phyloP scores from a whole-genome alignment of 2,329 filamentous ascomycete species.

The Cladosporium austrohemisphaericum region DNA sequence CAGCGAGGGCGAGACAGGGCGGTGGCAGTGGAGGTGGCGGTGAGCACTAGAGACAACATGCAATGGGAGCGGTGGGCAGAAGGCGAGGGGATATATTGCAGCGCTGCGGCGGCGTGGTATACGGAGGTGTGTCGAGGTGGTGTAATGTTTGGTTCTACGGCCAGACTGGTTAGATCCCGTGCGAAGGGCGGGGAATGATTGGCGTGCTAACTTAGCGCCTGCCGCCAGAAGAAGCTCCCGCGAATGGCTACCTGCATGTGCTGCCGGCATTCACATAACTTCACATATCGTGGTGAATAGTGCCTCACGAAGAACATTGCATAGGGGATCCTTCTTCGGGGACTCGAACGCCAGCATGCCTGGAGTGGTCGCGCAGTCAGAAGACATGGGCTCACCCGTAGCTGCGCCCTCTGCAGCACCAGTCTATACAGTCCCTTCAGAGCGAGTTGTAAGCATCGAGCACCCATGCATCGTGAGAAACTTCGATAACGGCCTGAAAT shows the following conservation, averaged over 20 bases:
- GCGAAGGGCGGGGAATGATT: neutral
- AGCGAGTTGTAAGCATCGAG: slow-evolving; percentile 58
- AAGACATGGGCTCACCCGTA: neutral
- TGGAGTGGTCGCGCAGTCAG: neutral
- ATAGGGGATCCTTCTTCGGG: no score
- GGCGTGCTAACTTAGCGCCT: neutral
- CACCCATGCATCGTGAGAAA: slow-evolving; percentile 65
- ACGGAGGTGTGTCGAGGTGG: neutral
- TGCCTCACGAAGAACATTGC: no score
- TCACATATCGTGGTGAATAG: no score
- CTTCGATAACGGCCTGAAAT: slow-evolving; percentile 60
- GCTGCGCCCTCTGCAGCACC: neutral
- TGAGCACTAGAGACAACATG: neutral
- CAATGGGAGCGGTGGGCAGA: neutral
- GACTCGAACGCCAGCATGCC: neutral
- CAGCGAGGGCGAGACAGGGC: slow-evolving; percentile 1
- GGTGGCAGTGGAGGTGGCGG: neutral
- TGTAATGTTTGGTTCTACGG: neutral
- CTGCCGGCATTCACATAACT: neutral
- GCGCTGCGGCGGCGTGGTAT: neutral
- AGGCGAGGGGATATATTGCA: neutral
- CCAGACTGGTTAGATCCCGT: neutral
- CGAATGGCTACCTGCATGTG: slow-evolving; percentile 1
- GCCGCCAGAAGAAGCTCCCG: no score
- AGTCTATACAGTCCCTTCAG: slow-evolving; percentile 45